Conservation (phyloP, 1,139 yeast species). For the Blastobotrys proliferans region DNA sequence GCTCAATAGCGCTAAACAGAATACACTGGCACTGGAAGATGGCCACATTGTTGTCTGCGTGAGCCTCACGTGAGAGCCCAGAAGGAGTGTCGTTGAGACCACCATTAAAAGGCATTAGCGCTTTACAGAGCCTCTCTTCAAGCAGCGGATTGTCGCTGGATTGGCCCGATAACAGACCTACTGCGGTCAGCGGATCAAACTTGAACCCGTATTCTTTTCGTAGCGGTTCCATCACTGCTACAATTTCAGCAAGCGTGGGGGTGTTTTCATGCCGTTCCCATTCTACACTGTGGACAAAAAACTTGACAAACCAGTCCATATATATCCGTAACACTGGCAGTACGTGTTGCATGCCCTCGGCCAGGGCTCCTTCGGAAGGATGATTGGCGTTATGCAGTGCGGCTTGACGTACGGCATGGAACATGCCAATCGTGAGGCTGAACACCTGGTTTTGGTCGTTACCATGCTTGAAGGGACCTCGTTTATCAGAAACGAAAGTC, state of each 20-base stretch:
- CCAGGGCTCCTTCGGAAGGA: not conserved
- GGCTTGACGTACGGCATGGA: slow-evolving; percentile 8
- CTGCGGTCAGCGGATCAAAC: slow-evolving; percentile 18
- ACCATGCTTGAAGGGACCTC: not conserved
- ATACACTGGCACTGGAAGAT: slow-evolving; percentile 13
- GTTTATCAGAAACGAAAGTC: slow-evolving; percentile 9
- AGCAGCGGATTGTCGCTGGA: slow-evolving; percentile 6
- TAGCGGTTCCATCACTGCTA: slow-evolving; percentile 7
- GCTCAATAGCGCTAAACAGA: slow-evolving; percentile 11
- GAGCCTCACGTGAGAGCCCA: slow-evolving; percentile 12
- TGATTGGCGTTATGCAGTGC: slow-evolving; percentile 1
- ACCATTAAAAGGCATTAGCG: slow-evolving; percentile 14
- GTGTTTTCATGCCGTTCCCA: slow-evolving; percentile 6
- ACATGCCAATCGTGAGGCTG: slow-evolving; percentile 10
- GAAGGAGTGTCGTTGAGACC: slow-evolving; percentile 21
- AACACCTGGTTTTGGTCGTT: slow-evolving; percentile 3
- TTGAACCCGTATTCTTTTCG: slow-evolving; percentile 12
- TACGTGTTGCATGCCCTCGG: slow-evolving; percentile 2
- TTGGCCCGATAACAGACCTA: slow-evolving; percentile 9
- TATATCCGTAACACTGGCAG: slow-evolving; percentile 15
- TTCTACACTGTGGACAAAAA: slow-evolving; percentile 4
- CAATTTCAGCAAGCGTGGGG: not conserved
- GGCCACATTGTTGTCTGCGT: slow-evolving; percentile 2
- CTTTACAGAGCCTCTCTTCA: slow-evolving; percentile 17
- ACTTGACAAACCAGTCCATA: slow-evolving; percentile 17